phyloP scores from a whole-genome alignment of 768 basidiomycete genomes.

The Naganishia onofrii region DNA sequence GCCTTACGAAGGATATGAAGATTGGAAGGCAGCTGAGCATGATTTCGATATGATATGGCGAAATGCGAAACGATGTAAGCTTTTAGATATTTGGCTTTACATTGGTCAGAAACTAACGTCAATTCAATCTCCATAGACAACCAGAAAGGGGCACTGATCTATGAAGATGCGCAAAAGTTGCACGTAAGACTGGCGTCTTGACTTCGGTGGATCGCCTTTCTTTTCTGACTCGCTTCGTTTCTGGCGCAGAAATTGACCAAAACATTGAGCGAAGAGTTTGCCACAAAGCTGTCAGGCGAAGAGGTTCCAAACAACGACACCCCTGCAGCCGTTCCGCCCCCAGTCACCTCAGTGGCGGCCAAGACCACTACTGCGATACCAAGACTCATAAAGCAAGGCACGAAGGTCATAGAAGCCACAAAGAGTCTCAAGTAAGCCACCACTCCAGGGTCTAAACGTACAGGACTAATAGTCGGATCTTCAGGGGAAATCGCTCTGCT shows the following conservation, averaged over 20 bases:
- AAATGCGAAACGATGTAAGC: slow-evolving; percentile 51
- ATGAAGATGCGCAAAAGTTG: slow-evolving; percentile 47
- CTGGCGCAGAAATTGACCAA: slow-evolving; percentile 28
- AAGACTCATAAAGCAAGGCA: slow-evolving; percentile 43
- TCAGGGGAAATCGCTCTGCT: slow-evolving; percentile 26
- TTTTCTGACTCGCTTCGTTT: background rate
- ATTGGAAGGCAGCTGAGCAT: slow-evolving; percentile 40
- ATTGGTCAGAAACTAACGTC: slow-evolving; percentile 28
- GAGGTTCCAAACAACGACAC: background rate
- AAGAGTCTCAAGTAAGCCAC: slow-evolving; percentile 43
- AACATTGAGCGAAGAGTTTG: slow-evolving; percentile 11
- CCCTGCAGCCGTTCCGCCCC: slow-evolving; percentile 1
- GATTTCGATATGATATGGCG: slow-evolving; percentile 49
- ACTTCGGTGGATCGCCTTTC: background rate
- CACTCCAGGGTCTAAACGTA: background rate
- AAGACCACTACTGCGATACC: slow-evolving; percentile 30
- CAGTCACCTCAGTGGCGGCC: slow-evolving; percentile 33
- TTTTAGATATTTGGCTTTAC: slow-evolving; percentile 12
- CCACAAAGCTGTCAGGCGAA: slow-evolving; percentile 6
- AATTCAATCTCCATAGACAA: slow-evolving; percentile 39
- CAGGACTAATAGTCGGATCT: background rate
- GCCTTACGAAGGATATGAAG: slow-evolving; percentile 37
- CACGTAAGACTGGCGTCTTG: slow-evolving; percentile 57
- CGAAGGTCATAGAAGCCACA: slow-evolving; percentile 40
- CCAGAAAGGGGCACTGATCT: slow-evolving; percentile 44